phyloP scores from a whole-genome alignment of 306 rosid species.

The Hippophae gyantsensis region DNA sequence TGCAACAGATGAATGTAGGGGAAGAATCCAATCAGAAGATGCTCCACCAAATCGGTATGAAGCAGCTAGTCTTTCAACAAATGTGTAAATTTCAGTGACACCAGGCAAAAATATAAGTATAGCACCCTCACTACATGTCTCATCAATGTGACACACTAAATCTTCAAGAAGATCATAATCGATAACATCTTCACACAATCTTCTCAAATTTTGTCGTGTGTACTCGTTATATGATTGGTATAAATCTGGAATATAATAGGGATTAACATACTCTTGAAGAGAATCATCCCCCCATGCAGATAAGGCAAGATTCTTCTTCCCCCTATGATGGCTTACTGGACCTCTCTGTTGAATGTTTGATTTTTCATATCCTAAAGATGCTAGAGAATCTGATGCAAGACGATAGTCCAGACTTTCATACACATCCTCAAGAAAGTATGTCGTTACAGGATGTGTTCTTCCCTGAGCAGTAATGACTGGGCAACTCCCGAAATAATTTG shows the following conservation, averaged over 20 bases:
- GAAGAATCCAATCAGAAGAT: constrained; percentile 90
- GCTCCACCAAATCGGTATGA: constrained; percentile 81
- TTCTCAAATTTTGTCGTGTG: constrained; percentile 72
- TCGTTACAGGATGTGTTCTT: constrained; percentile 83
- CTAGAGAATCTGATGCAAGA: constrained; percentile 79
- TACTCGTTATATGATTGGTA: constrained; percentile 66
- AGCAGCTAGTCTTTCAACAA: constrained; percentile 63
- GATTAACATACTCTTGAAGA: constrained; percentile 55
- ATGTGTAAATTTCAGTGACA: constrained; percentile 60
- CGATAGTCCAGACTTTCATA: constrained; percentile 63
- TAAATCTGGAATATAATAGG: constrained; percentile 44
- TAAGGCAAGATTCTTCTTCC: constrained; percentile 80
- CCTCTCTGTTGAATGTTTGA: constrained; percentile 46
- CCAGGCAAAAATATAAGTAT: constrained; percentile 96
- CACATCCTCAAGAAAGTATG: constrained; percentile 78
- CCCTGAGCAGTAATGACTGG: constrained; percentile 92
- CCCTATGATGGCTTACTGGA: constrained; percentile 57
- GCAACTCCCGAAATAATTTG: constrained; percentile 74
- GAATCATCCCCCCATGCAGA: constrained; percentile 93
- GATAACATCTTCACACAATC: constrained; percentile 78
- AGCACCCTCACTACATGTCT: constrained; percentile 65
- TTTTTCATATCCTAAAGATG: constrained; percentile 47
- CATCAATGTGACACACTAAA: constrained; percentile 70
- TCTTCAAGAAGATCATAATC: constrained; percentile 93
- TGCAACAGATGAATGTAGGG: constrained; percentile 73